Conservation (phyloP, 1,139 yeast genomes). For the Blastobotrys raffinosifermentans region DNA sequence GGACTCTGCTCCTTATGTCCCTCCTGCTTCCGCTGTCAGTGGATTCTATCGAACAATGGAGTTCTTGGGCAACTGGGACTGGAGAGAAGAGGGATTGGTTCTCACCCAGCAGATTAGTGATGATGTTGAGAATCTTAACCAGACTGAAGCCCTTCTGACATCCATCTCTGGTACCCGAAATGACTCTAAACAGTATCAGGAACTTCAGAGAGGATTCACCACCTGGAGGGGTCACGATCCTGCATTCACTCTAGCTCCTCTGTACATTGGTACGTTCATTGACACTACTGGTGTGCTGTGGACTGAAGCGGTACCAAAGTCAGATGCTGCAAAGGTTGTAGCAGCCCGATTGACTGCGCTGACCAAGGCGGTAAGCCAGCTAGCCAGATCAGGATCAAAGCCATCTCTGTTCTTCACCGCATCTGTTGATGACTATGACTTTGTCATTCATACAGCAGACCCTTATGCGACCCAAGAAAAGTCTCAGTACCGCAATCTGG, state of each 20-base stretch:
- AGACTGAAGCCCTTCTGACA: constrained; percentile 12
- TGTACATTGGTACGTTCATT: constrained; percentile 73
- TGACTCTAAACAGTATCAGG: constrained; percentile 55
- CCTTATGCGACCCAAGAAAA: constrained; percentile 28
- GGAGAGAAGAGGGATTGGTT: constrained; percentile 83
- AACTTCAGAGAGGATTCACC: constrained; percentile 57
- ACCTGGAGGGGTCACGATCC: constrained; percentile 74
- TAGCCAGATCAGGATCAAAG: too few species aligned
- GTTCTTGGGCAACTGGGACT: constrained; percentile 81
- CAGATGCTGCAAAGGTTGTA: constrained; percentile 42
- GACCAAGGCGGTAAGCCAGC: constrained; percentile 63
- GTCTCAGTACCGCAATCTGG: constrained; percentile 57
- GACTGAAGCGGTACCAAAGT: constrained; percentile 65
- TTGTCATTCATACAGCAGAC: constrained; percentile 56
- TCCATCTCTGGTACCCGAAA: constrained; percentile 50
- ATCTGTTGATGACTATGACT: constrained; percentile 77
- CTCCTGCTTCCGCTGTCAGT: constrained; percentile 70
- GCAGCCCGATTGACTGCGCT: constrained; percentile 85
- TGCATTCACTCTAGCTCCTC: constrained; percentile 67
- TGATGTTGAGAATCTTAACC: constrained; percentile 21
- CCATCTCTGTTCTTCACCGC: constrained; percentile 62
- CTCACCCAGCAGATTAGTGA: constrained; percentile 59
- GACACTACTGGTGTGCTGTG: constrained; percentile 82
- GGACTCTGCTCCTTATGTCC: constrained; percentile 74
- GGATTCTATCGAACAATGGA: constrained; percentile 74